These are phyloP conservation scores for Colletotrichum horii DNA, from an alignment of 2,329 filamentous ascomycete species.

Conservation along the genomic window DNA sequence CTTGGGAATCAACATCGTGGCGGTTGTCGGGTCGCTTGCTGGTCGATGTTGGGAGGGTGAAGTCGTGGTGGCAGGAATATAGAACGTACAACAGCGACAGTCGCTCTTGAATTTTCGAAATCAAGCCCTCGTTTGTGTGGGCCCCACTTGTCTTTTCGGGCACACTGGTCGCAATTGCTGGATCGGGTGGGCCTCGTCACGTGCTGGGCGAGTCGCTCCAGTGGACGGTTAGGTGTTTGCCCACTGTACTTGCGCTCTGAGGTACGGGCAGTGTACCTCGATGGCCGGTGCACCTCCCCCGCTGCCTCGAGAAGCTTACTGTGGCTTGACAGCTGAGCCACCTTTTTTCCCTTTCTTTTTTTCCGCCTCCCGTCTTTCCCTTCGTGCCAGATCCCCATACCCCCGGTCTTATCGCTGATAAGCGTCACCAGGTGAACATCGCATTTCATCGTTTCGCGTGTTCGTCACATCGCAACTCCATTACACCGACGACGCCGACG, in stretches of 20 bases:
- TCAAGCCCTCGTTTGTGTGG: slow-evolving; percentile 13
- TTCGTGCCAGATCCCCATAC: not conserved
- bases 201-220: not conserved
- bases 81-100: not conserved
- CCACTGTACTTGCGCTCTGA: not conserved
- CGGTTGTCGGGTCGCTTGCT: slow-evolving; percentile 45
- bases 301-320: not conserved
- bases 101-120: slow-evolving; percentile 38
- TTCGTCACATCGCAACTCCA: not conserved
- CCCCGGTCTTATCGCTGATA: not conserved
- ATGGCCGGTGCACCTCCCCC: not conserved
- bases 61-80: slow-evolving; percentile 40
- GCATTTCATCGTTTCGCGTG: not conserved
- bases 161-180: not conserved
- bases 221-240: not conserved
- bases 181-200: not conserved
- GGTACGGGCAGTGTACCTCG: no score
- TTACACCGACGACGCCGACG: not conserved
- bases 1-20: slow-evolving; percentile 98
- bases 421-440: not conserved
- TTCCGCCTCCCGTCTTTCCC: not conserved
- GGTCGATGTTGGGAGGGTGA: slow-evolving; percentile 56
- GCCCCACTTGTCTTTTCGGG: not conserved
- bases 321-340: not conserved
- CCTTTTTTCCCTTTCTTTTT: not conserved